Evolutionary conservation across 805 yeast genomes (phyloP).

Genomic region (Schwanniomyces sp.): DNA sequence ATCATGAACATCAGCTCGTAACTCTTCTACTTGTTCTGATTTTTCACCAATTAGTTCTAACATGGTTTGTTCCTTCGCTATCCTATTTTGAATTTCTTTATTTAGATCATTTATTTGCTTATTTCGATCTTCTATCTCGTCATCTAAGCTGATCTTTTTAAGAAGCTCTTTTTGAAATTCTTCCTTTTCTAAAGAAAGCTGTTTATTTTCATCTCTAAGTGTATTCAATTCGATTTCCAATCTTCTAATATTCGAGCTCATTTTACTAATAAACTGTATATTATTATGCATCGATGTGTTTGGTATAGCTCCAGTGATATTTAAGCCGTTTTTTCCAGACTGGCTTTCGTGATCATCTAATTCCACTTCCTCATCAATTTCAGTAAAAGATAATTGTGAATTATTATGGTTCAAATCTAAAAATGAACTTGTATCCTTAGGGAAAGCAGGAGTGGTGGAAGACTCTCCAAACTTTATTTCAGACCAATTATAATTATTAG

Average conservation of each 20-base stretch:
- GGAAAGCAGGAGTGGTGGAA: slow-evolving; percentile 41
- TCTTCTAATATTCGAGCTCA: slow-evolving; percentile 75
- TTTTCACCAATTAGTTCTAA: slow-evolving; percentile 82
- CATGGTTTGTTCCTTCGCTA: slow-evolving; percentile 50
- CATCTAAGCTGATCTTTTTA: slow-evolving; percentile 26
- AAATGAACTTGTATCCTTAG: slow-evolving; percentile 9
- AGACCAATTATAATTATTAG: slow-evolving; percentile 9
- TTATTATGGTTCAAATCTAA: slow-evolving; percentile 9
- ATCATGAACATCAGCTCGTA: slow-evolving; percentile 85
- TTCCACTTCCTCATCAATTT: slow-evolving; percentile 8
- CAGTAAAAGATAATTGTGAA: slow-evolving; percentile 16
- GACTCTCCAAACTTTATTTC: slow-evolving; percentile 48
- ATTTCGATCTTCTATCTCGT: slow-evolving; percentile 30
- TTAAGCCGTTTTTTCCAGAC: slow-evolving; percentile 1
- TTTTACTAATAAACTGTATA: slow-evolving; percentile 68
- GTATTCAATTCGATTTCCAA: slow-evolving; percentile 76
- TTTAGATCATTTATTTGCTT: slow-evolving; percentile 23
- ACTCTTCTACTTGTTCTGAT: slow-evolving; percentile 79
- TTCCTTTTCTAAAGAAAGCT: slow-evolving; percentile 57
- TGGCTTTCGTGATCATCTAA: slow-evolving; percentile 7
- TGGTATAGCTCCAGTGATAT: slow-evolving; percentile 7
- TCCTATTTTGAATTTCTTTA: slow-evolving; percentile 33
- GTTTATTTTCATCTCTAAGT: slow-evolving; percentile 59
- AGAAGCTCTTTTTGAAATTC: slow-evolving; percentile 69
- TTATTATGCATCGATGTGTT: slow-evolving; percentile 17